Percentiles rank a stretch among this genome's conserved stretches.
These are phyloP conservation scores for Aspergillus kassunensis DNA, from an alignment of 495 filamentous ascomycete genomes.

Conservation along the genomic window DNA sequence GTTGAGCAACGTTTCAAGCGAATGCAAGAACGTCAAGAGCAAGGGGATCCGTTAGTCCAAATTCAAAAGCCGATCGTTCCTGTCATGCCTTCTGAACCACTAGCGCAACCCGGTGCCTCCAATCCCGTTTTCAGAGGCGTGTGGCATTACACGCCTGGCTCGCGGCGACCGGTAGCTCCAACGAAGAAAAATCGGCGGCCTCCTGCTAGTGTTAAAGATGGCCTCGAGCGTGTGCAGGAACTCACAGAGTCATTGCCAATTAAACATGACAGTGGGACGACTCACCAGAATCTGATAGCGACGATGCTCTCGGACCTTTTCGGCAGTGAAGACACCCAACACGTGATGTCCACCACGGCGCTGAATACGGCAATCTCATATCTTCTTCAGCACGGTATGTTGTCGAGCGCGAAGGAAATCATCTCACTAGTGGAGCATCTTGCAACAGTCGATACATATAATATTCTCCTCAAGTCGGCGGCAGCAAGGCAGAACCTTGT, in stretches of 20 bases:
- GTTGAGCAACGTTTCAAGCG: conserved; percentile 26
- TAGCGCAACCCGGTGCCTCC: conserved; percentile 15
- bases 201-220: conserved; percentile 26
- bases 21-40: conserved; percentile 21
- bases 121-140: conserved; percentile 32
- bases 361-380: conserved; percentile 39
- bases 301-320: conserved; percentile 26
- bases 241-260: conserved; percentile 17
- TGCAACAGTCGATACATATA: conserved; percentile 39
- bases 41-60: conserved; percentile 28
- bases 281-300: conserved; percentile 18
- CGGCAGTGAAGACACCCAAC: conserved; percentile 14
- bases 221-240: conserved; percentile 34
- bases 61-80: conserved; percentile 30
- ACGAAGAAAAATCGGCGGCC: conserved; percentile 5
- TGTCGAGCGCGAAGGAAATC: conserved; percentile 27
- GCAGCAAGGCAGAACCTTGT: conserved; percentile 34
- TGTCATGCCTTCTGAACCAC: conserved; percentile 23
- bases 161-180: conserved; percentile 1
- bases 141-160: conserved; percentile 21
- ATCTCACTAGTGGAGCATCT: conserved; percentile 31
- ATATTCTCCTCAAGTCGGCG: conserved; percentile 37
- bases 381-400: conserved; percentile 30
- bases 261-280: not conserved
- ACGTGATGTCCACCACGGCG: conserved; percentile 36